Evolutionary conservation across 1,284 basidiomycete genomes (phyloP).

Genomic region (Austroboletus niveus): DNA sequence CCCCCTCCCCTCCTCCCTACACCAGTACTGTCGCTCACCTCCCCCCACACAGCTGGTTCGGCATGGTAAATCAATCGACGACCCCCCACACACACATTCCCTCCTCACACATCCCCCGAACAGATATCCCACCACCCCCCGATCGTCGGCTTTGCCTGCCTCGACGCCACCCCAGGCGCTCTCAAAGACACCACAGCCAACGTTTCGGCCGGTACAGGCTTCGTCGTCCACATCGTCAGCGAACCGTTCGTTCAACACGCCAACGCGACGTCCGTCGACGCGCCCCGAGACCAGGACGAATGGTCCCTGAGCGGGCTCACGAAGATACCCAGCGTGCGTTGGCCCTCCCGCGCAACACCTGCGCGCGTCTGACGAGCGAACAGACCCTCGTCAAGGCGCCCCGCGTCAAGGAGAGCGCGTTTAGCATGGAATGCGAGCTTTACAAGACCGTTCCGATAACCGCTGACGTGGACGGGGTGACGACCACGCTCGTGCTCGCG

Average conservation of each 20-base stretch:
- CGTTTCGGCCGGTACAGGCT: constrained; percentile 55
- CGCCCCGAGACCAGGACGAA: constrained; percentile 57
- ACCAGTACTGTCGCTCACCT: no score
- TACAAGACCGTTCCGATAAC: constrained; percentile 43
- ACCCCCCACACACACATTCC: no score
- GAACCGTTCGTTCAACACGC: constrained; percentile 66
- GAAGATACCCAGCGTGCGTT: constrained; percentile 46
- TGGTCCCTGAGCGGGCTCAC: constrained; percentile 67
- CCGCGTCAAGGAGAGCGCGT: constrained; percentile 65
- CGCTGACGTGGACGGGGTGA: constrained; percentile 31
- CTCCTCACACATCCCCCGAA: background rate
- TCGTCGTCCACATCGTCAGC: constrained; percentile 69
- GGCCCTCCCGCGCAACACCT: no score
- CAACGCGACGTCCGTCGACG: constrained; percentile 58
- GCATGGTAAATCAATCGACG: constrained; percentile 26
- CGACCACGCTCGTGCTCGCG: constrained; percentile 52
- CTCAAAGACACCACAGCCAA: constrained; percentile 37
- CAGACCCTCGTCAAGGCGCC: constrained; percentile 54
- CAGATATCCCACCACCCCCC: constrained; percentile 41
- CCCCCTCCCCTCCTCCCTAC: no score
- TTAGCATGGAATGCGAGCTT: constrained; percentile 67
- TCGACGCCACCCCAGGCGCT: constrained; percentile 20
- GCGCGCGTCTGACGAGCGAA: no score
- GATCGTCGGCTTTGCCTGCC: constrained; percentile 39
- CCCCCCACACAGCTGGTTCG: constrained; percentile 41